Base-by-base conservation (phyloP, 768 basidiomycete species). In the Termitomyces titanicus region DNA sequence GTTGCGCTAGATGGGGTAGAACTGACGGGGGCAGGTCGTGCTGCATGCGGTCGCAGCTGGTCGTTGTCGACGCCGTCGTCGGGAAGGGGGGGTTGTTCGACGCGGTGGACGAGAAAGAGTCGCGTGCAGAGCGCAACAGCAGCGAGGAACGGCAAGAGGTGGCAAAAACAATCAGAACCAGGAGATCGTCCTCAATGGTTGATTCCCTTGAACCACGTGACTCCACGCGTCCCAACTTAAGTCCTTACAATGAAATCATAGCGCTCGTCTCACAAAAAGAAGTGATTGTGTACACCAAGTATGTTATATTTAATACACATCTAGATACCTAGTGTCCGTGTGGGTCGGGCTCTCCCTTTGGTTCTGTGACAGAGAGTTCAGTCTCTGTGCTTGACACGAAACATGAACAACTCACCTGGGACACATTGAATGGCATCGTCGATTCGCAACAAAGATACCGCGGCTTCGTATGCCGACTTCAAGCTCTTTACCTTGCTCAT, bases 391-490 rank as follows among this genome's bases (percentile, higher is more conserved):
- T 15, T 47, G 43, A 47, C 38, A 47, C 44, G 18, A 34, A 22
- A 22, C 33, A 37, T 22, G 22, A 15, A 25, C 42, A 53, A 24
- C 86, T 76, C 63, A 91, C 91, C 92, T 57, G 91, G 89, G 45
- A 89, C 79, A 70, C 89, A 92, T 64, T 93, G 91, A 58, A 94
- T 94, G n/a, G 92, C 91, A 71, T 94, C 95, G 69, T 98, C 95
- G 63, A 98, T 98, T 57, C 97, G 83, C 69, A 99, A 75, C 57
- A 98, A 75, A 55, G 93, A 93, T 38, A 97, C 94, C 4, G 95
- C 94, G 29, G 96, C 95, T 70, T 98, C 95, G 61, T 95, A 92
- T 33, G 97, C 97, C 33, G 90, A 93, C 78, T 99, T 99, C 70
- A 99, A 73, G 67, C 92, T 95, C 75, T 91, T 92, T 62, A 98